Percentiles rank a stretch among this genome's conserved stretches.
Conservation (phyloP, 495 filamentous ascomycete species). For the Podospora fimiseda region DNA sequence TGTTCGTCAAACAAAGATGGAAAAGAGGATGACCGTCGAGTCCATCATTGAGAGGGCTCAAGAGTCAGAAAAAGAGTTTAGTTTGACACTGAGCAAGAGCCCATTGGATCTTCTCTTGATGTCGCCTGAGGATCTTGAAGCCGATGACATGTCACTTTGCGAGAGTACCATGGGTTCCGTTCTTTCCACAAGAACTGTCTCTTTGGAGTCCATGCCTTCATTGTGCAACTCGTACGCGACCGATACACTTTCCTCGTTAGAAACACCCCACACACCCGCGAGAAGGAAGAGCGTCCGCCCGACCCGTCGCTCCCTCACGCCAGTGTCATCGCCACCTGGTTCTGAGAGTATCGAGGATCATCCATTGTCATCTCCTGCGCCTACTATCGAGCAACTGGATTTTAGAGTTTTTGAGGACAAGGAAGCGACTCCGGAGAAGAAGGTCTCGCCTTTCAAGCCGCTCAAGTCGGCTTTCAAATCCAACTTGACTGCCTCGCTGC, state of each 20-base stretch:
- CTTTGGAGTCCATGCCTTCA: constrained; percentile 44
- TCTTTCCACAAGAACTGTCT: constrained; percentile 38
- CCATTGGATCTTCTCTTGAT: constrained; percentile 49
- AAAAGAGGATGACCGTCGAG: constrained; percentile 44
- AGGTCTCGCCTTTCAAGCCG: constrained; percentile 28
- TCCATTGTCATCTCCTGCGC: constrained; percentile 38
- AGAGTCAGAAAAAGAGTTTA: constrained; percentile 46
- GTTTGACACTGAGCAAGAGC: constrained; percentile 38
- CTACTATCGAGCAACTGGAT: constrained; percentile 36
- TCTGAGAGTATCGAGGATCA: constrained; percentile 29
- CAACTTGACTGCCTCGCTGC: constrained; percentile 86
- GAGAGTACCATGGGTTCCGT: constrained; percentile 39
- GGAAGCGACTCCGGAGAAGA: constrained; percentile 28
- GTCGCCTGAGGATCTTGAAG: constrained; percentile 48
- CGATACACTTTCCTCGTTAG: constrained; percentile 34
- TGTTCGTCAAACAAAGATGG: constrained; percentile 17
- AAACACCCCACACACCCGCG: constrained; percentile 32
- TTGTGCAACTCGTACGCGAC: constrained; percentile 37
- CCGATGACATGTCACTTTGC: constrained; percentile 40
- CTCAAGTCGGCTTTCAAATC: constrained; percentile 70
- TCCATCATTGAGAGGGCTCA: constrained; percentile 43
- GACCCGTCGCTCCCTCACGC: constrained; percentile 38
- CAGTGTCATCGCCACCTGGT: constrained; percentile 38
- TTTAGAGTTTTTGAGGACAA: constrained; percentile 37
- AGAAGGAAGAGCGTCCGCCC: constrained; percentile 30